phyloP scores from a whole-genome alignment of 2,329 filamentous ascomycete genomes.

The Aspergillus caelatus region DNA sequence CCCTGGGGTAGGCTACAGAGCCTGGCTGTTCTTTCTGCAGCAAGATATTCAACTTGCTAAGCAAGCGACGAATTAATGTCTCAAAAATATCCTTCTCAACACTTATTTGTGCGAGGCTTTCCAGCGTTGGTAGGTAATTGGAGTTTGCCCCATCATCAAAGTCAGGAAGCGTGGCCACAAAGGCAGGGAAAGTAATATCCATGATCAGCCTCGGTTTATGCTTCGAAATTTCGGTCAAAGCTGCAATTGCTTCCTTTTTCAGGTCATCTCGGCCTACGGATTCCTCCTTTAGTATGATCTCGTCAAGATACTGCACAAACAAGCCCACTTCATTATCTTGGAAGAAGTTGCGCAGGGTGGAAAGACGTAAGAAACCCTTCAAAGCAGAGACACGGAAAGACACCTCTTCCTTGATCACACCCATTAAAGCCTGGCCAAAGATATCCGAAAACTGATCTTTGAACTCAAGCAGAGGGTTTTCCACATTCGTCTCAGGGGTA shows the following conservation, averaged over 20 bases:
- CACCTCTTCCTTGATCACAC: slow-evolving; percentile 53
- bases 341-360: slow-evolving; percentile 50
- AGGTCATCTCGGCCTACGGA: slow-evolving; percentile 59
- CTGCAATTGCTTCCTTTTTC: slow-evolving; percentile 60
- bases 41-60: slow-evolving; percentile 64
- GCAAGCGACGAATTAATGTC: slow-evolving; percentile 63
- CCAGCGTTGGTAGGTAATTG: slow-evolving; percentile 59
- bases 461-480: slow-evolving; percentile 51
- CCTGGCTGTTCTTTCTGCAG: slow-evolving; percentile 52
- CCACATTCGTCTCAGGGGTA: slow-evolving; percentile 37
- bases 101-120: slow-evolving; percentile 66
- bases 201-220: slow-evolving; percentile 65
- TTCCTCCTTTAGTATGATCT: slow-evolving; percentile 63
- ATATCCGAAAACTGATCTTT: slow-evolving; percentile 57
- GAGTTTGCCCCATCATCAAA: slow-evolving; percentile 50
- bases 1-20: slow-evolving; percentile 58
- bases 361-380: slow-evolving; percentile 51
- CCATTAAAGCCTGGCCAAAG: slow-evolving; percentile 59
- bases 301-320: slow-evolving; percentile 60
- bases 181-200: slow-evolving; percentile 66
- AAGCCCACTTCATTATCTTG: slow-evolving; percentile 56
- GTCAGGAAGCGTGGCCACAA: slow-evolving; percentile 66
- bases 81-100: slow-evolving; percentile 65
- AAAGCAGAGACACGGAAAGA: slow-evolving; percentile 54
- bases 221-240: slow-evolving; percentile 63